Percentiles rank a stretch among this genome's conserved stretches.
These are phyloP conservation scores for Didymella sp. DNA, from an alignment of 2,329 filamentous ascomycete species.

Conservation along the genomic window DNA sequence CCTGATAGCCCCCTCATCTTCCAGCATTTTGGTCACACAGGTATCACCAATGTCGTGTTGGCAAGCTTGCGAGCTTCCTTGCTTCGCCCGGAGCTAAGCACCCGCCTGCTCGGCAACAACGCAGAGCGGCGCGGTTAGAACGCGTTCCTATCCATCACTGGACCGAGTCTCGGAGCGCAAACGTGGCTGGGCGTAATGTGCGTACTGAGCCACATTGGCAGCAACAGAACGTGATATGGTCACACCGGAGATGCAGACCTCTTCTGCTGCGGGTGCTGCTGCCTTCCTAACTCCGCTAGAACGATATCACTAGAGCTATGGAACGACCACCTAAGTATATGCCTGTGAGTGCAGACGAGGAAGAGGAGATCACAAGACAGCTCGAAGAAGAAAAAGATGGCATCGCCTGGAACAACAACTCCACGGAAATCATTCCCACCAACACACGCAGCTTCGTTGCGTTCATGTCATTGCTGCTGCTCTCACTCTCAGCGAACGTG, in stretches of 20 bases:
- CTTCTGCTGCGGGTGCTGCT: conserved; percentile 15
- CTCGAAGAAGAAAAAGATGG: conserved; percentile 36
- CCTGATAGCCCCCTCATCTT: conserved; percentile 23
- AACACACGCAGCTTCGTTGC: conserved; percentile 36
- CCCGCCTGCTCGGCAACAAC: conserved; percentile 20
- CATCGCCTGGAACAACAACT: conserved; percentile 34
- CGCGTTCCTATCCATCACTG: conserved; percentile 31
- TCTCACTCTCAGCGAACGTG: conserved; percentile 41
- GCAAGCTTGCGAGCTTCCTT: conserved; percentile 35
- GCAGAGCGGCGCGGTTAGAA: conserved; percentile 16
- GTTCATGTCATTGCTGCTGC: conserved; percentile 37
- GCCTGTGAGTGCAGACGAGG: conserved; percentile 36
- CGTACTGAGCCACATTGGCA: conserved; percentile 17
- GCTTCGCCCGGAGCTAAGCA: conserved; percentile 20
- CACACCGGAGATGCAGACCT: conserved; percentile 15
- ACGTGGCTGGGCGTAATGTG: conserved; percentile 10
- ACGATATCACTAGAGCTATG: conserved; percentile 23
- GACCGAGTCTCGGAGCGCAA: conserved; percentile 33
- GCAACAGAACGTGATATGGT: conserved; percentile 10
- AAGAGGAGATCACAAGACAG: conserved; percentile 23
- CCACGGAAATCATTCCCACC: conserved; percentile 36
- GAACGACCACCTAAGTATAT: conserved; percentile 36
- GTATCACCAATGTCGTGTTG: conserved; percentile 31
- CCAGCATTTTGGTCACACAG: conserved; percentile 29
- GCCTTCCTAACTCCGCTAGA: conserved; percentile 19